Base-by-base conservation (phyloP, 2,329 filamentous ascomycete genomes). In the Pyricularia pennisetigena region DNA sequence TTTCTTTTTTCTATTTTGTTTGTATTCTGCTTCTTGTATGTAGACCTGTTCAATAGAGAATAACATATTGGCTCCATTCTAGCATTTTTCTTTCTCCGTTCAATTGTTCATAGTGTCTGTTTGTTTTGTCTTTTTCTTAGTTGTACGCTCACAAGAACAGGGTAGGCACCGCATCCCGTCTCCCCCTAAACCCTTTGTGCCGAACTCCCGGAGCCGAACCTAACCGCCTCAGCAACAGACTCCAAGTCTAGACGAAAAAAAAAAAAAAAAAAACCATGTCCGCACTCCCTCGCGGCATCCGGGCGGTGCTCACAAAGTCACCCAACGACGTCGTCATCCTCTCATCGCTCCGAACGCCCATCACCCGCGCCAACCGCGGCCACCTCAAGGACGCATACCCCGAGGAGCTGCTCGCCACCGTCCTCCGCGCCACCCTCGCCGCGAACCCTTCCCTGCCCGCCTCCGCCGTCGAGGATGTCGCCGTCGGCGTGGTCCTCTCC, bases 281-380 rank as follows among this genome's bases (percentile, higher is more conserved):
- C 28, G 29, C 7, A 63, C 79, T 87, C 66, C 84, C 85, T 29
- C 86, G 86, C 75, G 92, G 92, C 75, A 82, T 94, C 71, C 87
- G 88, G 72, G 86, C 90, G 75, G 88, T 97, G 73, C 88, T 97
- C 70, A 80, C 88, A 74, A 97, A 95, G 79, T 81, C 88, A 28
- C 90, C 93, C 59, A 86, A 88, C 71, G 94, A 97, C 80, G 86
- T 93, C 61, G 92, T 97, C 74, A 90, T 97, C 76, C 88, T 97
- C 73, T 96, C 93, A 24, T 88, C 93, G n/a, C 85, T 97, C 59
- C 92, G 94, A 73, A 97, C 94, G 8, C 91, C 94, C 59, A 85
- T 97, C 71, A 94, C 91, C 70, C 88, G 92, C 71, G 88, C 93
- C 59, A 90, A 93, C 82, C 92, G 92, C 75, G 94, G 94, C 74